Evolutionary conservation across 306 rosid species (phyloP).

Genomic region (Benincasa hispida): DNA sequence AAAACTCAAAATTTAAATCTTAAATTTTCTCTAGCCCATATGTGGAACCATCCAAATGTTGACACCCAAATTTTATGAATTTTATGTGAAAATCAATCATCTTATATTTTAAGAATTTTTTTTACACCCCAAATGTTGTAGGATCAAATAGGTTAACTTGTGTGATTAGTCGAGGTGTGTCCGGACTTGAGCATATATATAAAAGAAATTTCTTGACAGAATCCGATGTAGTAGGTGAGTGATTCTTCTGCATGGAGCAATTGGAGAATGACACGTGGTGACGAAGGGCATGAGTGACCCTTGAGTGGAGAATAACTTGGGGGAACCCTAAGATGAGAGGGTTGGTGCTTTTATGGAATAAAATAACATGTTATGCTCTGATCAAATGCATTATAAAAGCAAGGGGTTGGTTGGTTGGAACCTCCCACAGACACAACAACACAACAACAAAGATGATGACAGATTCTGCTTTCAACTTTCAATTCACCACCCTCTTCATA

Average conservation of each 20-base stretch:
- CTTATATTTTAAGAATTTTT: no score
- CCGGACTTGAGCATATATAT: no score
- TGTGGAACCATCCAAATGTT: background rate
- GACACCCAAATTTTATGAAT: no score
- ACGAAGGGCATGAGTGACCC: background rate
- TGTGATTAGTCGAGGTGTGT: no score
- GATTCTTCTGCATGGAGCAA: background rate
- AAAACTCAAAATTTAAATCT: background rate
- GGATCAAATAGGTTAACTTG: no score
- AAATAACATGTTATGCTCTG: background rate
- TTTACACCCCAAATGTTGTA: no score
- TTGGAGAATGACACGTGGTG: background rate
- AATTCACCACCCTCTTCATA: background rate
- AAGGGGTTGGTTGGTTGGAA: background rate
- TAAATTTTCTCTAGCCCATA: no score
- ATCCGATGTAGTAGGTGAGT: background rate
- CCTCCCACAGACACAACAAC: background rate
- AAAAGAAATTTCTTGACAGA: no score
- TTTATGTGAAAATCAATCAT: no score
- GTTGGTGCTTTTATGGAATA: background rate
- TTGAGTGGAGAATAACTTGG: background rate
- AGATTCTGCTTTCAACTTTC: background rate
- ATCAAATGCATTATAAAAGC: background rate
- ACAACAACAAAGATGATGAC: background rate
- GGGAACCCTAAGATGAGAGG: background rate